A percentile compares a stretch with the other conserved stretches of the same genome.
Evolutionary conservation across 176 grass and related monocot genomes (phyloP).

Genomic region (Lolium rigidum): DNA sequence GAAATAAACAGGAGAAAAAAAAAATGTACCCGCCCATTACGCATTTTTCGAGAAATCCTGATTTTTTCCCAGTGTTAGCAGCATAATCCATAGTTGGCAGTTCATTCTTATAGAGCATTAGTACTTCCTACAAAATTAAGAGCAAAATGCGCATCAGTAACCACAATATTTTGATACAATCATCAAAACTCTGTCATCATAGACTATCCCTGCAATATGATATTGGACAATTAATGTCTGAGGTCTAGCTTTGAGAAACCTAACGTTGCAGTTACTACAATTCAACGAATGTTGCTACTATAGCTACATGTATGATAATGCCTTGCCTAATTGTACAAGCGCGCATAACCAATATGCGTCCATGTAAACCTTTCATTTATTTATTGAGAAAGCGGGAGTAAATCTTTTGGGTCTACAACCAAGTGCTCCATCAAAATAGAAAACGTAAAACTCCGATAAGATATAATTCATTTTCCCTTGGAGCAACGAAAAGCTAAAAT

Average conservation of each 20-base stretch:
- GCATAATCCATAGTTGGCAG: slow-evolving; percentile 87
- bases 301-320: background rate
- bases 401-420: background rate
- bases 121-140: slow-evolving; percentile 65
- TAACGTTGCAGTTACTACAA: background rate
- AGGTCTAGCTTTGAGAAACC: background rate
- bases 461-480: background rate
- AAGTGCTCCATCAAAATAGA: background rate
- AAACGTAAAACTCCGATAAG: background rate
- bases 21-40: slow-evolving; percentile 57
- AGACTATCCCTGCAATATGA: background rate
- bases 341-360: background rate
- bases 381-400: background rate
- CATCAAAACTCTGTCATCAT: slow-evolving; percentile 5
- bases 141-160: background rate
- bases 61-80: slow-evolving; percentile 80
- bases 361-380: background rate
- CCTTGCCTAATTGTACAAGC: background rate
- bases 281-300: background rate
- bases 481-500: background rate
- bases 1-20: background rate
- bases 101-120: slow-evolving; percentile 79
- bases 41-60: slow-evolving; percentile 78
- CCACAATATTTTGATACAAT: background rate
- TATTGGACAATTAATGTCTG: background rate